A percentile compares a stretch with the other conserved stretches of the same genome.
Evolutionary conservation across 345 rosid genomes (phyloP).

Genomic region (Aethionema arabicum): DNA sequence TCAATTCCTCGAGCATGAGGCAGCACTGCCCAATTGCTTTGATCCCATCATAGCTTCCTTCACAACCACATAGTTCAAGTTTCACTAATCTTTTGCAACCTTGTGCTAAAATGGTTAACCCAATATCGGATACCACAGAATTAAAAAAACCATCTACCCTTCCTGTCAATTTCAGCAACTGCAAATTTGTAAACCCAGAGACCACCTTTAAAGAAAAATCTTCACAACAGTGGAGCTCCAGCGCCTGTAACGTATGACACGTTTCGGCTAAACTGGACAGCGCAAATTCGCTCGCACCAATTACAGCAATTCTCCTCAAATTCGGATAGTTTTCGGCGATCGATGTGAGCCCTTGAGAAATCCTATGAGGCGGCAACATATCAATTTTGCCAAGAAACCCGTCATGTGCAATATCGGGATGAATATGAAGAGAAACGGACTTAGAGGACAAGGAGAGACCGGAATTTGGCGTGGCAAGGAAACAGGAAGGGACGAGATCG

Average conservation of each 20-base stretch:
- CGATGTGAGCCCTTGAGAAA: slow-evolving; percentile 43
- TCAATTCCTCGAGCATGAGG: slow-evolving; percentile 70
- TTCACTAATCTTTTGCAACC: slow-evolving; percentile 63
- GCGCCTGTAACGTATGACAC: slow-evolving; percentile 55
- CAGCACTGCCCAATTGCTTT: slow-evolving; percentile 75
- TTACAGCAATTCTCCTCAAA: slow-evolving; percentile 44
- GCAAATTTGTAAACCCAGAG: slow-evolving; percentile 50
- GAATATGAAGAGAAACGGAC: slow-evolving; percentile 36
- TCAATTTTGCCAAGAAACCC: slow-evolving; percentile 32
- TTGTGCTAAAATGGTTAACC: slow-evolving; percentile 61
- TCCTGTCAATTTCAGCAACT: slow-evolving; percentile 53
- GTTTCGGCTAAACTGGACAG: slow-evolving; percentile 40
- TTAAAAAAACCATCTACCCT: slow-evolving; percentile 38
- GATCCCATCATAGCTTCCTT: slow-evolving; percentile 68
- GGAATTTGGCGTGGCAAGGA: slow-evolving; percentile 37
- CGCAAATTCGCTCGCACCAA: slow-evolving; percentile 51
- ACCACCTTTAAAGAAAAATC: slow-evolving; percentile 53
- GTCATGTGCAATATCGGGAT: background rate
- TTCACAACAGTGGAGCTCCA: slow-evolving; percentile 61
- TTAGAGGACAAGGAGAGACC: slow-evolving; percentile 40
- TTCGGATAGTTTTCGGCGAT: slow-evolving; percentile 49
- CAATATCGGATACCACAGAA: slow-evolving; percentile 58
- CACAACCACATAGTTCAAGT: slow-evolving; percentile 61
- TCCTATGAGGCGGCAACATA: slow-evolving; percentile 34
- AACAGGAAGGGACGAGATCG: slow-evolving; percentile 41